These are phyloP conservation scores for Rhododendron griersonianum DNA, from an alignment of 148 eudicot genomes.

Conservation along the genomic window DNA sequence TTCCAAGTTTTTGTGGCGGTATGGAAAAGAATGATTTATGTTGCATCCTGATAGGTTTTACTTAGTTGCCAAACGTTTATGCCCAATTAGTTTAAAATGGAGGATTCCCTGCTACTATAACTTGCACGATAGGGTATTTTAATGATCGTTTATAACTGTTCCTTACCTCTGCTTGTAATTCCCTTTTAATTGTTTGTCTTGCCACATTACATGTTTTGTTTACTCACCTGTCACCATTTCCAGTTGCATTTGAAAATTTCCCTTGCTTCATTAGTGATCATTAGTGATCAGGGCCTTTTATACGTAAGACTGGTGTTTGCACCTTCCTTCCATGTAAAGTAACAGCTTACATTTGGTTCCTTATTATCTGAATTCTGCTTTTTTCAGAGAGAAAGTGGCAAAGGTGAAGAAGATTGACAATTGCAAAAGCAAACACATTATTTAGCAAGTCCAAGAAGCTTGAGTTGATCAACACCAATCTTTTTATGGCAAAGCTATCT, in stretches of 20 bases:
- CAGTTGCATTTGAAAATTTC: not conserved
- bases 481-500: not conserved
- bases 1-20: not conserved
- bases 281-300: not conserved
- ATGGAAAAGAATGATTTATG: not conserved
- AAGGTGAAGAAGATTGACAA: not conserved
- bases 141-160: not conserved
- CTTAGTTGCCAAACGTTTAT: not conserved
- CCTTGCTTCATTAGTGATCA: not conserved
- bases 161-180: not conserved
- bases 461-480: not conserved
- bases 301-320: not conserved
- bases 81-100: no score
- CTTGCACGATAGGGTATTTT: not conserved
- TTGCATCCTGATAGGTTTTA: not conserved
- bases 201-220: not conserved
- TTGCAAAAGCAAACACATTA: not conserved
- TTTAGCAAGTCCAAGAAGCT: not conserved
- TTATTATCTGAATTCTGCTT: slow-evolving; percentile 6
- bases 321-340: not conserved
- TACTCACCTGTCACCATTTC: not conserved
- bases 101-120: not conserved
- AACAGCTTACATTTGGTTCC: not conserved
- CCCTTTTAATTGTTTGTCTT: not conserved
- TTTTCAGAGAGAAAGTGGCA: slow-evolving; percentile 44